These are phyloP conservation scores for Plantago elongata DNA, from an alignment of 257 asterid species.

Conservation along the genomic window DNA sequence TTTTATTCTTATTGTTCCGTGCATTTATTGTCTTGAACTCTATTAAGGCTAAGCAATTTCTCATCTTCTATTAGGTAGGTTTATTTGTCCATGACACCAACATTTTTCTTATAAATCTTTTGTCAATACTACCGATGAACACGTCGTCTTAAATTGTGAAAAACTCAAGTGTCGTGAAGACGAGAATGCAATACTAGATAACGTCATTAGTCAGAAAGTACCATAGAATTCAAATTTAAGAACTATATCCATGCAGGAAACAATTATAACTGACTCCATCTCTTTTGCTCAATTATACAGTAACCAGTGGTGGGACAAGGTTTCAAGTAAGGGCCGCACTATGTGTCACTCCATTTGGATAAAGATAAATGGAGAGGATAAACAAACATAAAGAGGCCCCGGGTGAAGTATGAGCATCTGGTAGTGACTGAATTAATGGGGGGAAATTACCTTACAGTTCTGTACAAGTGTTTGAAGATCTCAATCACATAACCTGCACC, in stretches of 20 bases:
- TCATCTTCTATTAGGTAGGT: too few species aligned
- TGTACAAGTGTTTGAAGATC: conserved; percentile 59
- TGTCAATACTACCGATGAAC: too few species aligned
- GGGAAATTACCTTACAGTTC: conserved; percentile 56
- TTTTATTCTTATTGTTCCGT: too few species aligned
- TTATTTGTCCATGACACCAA: too few species aligned
- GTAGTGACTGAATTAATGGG: background rate
- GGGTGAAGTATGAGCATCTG: background rate
- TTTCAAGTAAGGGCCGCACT: too few species aligned
- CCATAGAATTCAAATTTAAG: background rate
- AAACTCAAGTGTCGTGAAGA: background rate
- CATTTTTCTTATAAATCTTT: too few species aligned
- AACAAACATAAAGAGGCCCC: background rate
- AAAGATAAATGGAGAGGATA: background rate
- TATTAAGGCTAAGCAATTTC: too few species aligned
- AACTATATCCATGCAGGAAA: background rate
- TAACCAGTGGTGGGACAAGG: background rate
- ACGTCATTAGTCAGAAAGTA: background rate
- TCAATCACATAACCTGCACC: conserved; percentile 75
- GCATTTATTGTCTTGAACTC: too few species aligned
- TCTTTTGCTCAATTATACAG: too few species aligned
- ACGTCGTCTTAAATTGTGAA: too few species aligned
- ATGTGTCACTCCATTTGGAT: too few species aligned
- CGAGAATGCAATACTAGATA: background rate
- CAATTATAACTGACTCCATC: too few species aligned